Evolutionary conservation across 1,139 yeast species (phyloP).

Genomic region (Blastobotrys persicus): DNA sequence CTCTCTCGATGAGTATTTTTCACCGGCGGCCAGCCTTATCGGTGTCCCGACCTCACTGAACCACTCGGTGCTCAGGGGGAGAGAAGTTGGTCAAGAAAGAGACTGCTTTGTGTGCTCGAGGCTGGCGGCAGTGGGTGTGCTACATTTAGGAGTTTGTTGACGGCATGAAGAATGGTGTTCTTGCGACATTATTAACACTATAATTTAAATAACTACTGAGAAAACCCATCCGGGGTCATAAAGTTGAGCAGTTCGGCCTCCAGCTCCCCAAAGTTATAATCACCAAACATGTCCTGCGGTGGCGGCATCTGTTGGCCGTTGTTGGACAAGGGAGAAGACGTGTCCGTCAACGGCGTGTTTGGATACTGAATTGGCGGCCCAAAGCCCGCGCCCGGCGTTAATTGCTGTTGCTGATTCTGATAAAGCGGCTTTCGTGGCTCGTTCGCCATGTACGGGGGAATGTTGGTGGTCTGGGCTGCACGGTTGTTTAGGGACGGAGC

Average conservation of each 20-base stretch:
- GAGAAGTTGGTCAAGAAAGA: too few species aligned
- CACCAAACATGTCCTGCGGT: background rate
- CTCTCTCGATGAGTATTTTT: too few species aligned
- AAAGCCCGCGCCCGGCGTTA: too few species aligned
- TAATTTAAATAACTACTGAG: background rate
- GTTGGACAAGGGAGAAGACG: background rate
- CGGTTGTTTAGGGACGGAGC: background rate
- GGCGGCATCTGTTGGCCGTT: background rate
- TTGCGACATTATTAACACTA: too few species aligned
- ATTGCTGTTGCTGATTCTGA: background rate
- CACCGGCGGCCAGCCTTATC: conserved; percentile 2
- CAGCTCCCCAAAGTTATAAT: conserved; percentile 1
- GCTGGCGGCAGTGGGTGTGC: too few species aligned
- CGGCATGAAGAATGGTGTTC: too few species aligned
- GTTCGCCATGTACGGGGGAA: background rate
- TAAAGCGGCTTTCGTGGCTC: background rate
- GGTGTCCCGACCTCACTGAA: background rate
- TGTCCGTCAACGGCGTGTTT: background rate
- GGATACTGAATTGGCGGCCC: background rate
- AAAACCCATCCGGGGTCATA: background rate
- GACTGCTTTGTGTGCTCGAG: too few species aligned
- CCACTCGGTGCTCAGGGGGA: too few species aligned
- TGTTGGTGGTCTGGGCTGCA: background rate
- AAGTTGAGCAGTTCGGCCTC: conserved; percentile 5
- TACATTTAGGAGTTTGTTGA: too few species aligned